These are phyloP conservation scores for Biscogniauxia marginata DNA, from an alignment of 2,329 filamentous ascomycete species.

Conservation along the genomic window DNA sequence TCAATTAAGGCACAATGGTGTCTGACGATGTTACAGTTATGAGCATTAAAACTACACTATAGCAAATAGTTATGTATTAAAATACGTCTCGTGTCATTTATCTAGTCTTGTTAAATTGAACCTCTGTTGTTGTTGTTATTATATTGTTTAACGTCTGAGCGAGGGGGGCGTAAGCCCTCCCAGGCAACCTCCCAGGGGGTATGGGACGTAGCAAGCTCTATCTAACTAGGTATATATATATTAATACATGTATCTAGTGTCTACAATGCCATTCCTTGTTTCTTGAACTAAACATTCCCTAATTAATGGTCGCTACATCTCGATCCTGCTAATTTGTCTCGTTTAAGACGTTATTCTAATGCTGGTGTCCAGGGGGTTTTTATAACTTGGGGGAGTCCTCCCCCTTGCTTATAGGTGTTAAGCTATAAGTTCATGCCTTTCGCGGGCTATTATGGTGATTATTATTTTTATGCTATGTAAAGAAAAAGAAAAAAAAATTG, in stretches of 20 bases:
- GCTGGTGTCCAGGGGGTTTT: neutral
- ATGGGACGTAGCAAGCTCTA: slow-evolving; percentile 1
- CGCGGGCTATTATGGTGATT: too few relatives aligned
- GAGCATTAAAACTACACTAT: too few relatives aligned
- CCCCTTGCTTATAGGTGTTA: neutral
- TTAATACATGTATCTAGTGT: neutral
- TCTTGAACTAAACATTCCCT: neutral
- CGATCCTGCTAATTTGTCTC: neutral
- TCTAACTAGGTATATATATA: too few relatives aligned
- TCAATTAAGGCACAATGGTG: too few relatives aligned
- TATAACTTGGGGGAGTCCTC: neutral
- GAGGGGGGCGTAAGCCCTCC: too few relatives aligned
- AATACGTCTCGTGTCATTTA: too few relatives aligned
- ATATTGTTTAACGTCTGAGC: neutral
- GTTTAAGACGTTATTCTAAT: neutral
- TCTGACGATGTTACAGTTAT: too few relatives aligned
- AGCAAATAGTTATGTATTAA: too few relatives aligned
- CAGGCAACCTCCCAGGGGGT: neutral
- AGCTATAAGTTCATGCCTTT: neutral
- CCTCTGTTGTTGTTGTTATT: too few relatives aligned
- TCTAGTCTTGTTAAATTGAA: too few relatives aligned
- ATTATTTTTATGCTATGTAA: too few relatives aligned
- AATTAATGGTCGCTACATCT: neutral
- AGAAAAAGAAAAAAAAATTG: too few relatives aligned
- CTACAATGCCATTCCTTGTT: neutral